Conservation (phyloP, 306 rosid species). For the Cucumis cinereus region DNA sequence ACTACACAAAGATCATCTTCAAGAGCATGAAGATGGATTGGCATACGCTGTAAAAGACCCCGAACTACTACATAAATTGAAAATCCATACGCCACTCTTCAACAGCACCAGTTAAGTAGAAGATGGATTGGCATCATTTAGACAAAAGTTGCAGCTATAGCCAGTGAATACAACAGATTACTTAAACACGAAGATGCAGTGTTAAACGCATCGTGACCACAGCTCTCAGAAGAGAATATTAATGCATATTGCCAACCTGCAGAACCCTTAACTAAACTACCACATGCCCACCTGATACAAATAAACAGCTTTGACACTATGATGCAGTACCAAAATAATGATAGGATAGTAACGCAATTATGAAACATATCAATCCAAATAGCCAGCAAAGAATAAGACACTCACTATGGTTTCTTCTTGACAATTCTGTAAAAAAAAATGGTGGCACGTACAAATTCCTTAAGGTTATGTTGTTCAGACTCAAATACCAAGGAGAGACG, state of each 20-base stretch:
- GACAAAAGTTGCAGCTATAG: not conserved
- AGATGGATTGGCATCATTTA: not conserved
- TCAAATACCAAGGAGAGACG: not conserved
- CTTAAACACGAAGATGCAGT: not conserved
- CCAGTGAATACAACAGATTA: not conserved
- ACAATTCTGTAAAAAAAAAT: not conserved
- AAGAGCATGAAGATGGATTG: not conserved
- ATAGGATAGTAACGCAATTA: not conserved
- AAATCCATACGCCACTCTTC: not conserved
- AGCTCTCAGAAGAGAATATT: not conserved
- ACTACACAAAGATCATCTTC: constrained; percentile 19
- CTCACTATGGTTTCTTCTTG: not conserved
- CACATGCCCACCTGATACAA: not conserved
- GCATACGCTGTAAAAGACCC: too few species aligned
- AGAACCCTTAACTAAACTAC: not conserved
- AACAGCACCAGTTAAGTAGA: not conserved
- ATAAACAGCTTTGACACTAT: not conserved
- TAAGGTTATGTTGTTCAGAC: not conserved
- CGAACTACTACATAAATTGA: not conserved
- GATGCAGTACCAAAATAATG: not conserved
- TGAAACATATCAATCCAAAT: not conserved
- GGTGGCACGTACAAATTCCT: not conserved
- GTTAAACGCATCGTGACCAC: not conserved
- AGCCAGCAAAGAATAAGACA: not conserved
- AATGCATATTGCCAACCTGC: not conserved